Evolutionary conservation across 2,329 filamentous ascomycete genomes (phyloP).

Genomic region (Dendryphion nanum): DNA sequence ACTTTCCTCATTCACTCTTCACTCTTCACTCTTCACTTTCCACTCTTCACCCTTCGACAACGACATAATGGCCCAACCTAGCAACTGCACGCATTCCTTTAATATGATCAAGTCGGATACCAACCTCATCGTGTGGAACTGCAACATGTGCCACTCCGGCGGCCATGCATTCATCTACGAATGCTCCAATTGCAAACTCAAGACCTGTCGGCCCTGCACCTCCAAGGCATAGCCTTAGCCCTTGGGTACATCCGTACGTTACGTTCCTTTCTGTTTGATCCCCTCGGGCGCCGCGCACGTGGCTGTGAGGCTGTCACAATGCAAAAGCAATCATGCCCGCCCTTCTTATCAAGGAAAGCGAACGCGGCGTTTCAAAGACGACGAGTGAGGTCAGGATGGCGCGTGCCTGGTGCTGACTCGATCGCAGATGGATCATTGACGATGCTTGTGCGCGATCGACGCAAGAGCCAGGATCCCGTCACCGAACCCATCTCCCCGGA

Average conservation of each 20-base stretch:
- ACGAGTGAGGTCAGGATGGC: neutral
- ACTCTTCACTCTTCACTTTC: too few species aligned
- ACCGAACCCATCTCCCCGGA: constrained; percentile 14
- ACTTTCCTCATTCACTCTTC: too few species aligned
- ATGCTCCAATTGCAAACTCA: constrained; percentile 51
- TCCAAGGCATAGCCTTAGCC: constrained; percentile 45
- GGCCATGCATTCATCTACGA: constrained; percentile 53
- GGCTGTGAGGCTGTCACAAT: constrained; percentile 1
- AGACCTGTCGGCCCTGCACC: constrained; percentile 49
- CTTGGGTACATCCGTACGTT: too few species aligned
- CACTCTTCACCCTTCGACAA: too few species aligned
- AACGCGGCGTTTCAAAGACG: constrained; percentile 1
- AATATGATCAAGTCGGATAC: constrained; percentile 54
- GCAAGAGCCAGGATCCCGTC: constrained; percentile 7
- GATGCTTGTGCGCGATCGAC: constrained; percentile 17
- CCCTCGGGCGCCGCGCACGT: too few species aligned
- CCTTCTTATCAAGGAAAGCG: too few species aligned
- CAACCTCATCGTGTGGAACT: constrained; percentile 52
- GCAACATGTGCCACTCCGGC: constrained; percentile 52
- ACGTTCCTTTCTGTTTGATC: too few species aligned
- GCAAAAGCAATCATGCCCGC: too few species aligned
- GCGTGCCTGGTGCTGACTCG: constrained; percentile 13
- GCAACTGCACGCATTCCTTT: constrained; percentile 49
- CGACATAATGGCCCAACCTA: constrained; percentile 46
- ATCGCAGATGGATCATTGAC: constrained; percentile 8